Evolutionary conservation across 768 basidiomycete genomes (phyloP).

Genomic region (Cystofilobasidium bisporidii): DNA sequence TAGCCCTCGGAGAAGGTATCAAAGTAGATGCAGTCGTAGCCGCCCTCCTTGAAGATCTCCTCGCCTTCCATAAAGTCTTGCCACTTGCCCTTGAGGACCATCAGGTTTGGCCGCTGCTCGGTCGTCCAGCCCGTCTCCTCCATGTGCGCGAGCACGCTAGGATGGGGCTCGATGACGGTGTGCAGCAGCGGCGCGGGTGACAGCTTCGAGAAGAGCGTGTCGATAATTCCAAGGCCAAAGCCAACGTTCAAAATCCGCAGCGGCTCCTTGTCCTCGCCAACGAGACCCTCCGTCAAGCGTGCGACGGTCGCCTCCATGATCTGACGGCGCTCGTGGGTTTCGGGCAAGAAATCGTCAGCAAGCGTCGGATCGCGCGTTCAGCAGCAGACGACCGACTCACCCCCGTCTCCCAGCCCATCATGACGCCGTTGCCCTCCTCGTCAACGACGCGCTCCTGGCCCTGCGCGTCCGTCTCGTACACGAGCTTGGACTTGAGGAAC

Average conservation of each 20-base stretch:
- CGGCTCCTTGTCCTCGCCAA: slow-evolving; percentile 40
- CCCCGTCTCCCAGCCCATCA: slow-evolving; percentile 94
- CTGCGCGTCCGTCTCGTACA: slow-evolving; percentile 56
- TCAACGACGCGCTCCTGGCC: slow-evolving; percentile 78
- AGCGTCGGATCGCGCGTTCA: too few species aligned
- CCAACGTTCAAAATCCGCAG: slow-evolving; percentile 79
- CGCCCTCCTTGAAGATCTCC: slow-evolving; percentile 54
- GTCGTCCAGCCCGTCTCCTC: slow-evolving; percentile 61
- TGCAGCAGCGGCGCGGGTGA: slow-evolving; percentile 57
- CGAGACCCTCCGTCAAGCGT: slow-evolving; percentile 51
- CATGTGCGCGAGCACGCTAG: slow-evolving; percentile 79
- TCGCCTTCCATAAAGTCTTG: slow-evolving; percentile 56
- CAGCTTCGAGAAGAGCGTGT: slow-evolving; percentile 64
- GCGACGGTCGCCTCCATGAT: slow-evolving; percentile 64
- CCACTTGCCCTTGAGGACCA: slow-evolving; percentile 83
- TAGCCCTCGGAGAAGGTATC: slow-evolving; percentile 91
- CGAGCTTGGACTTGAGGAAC: slow-evolving; percentile 62
- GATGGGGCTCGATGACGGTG: slow-evolving; percentile 88
- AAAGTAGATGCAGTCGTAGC: slow-evolving; percentile 81
- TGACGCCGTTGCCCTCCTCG: slow-evolving; percentile 78
- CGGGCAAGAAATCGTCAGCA: too few species aligned
- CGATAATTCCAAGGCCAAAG: slow-evolving; percentile 89
- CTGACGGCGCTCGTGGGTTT: slow-evolving; percentile 11
- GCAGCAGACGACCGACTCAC: background rate
- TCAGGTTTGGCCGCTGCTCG: slow-evolving; percentile 55